Base-by-base conservation (phyloP, 2,329 filamentous ascomycete species). In the Penicillium verrucosum region DNA sequence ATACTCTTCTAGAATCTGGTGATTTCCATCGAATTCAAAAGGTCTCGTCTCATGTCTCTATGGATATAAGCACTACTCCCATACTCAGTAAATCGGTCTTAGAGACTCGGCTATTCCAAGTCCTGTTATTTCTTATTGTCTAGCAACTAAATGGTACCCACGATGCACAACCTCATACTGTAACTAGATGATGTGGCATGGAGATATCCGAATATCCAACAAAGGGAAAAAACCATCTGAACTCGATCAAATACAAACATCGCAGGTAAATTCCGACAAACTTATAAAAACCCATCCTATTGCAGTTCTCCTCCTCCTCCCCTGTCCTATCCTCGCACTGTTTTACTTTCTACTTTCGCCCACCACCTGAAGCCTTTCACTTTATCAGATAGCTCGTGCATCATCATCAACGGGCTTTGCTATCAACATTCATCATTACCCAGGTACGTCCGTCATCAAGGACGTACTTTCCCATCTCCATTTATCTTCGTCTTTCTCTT, bases 281-380 rank as follows among this genome's bases (percentile, higher is more conserved):
- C 12, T 30, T 51, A 55, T 55, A 55, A 55, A 50, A 37, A 25
- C 30, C 30, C 46, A 18, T 32, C 46, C 30, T 37, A 42, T 54
- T 11, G 16, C 10, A 12, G 27, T n/a, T 5, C 30, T 23, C 2
- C 45, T 43, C n/a, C 29, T 55, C 23, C 18, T 32, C 30, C 46
- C 38, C 30, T 55, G 23, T 51, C 52, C 25, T 50, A 51, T 51
- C 14, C 38, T n/a, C 45, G 4, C 52, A 10, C 44, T 36, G 21
- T 30, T 8, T 29, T 9, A 11, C 21, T 34, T 29, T 43, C 16
- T 14, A 29, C 41, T 27, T 6, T 42, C 6, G 8, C 37, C 14
- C 30, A 36, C 14, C 51, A 37, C 29, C 4, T n/a, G 18, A 16
- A 46, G 9, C 9, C 7, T n/a, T 30, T 23, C 9, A 23, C 5